phyloP scores from a whole-genome alignment of 768 basidiomycete species.

The Pulveroboletus sp. region DNA sequence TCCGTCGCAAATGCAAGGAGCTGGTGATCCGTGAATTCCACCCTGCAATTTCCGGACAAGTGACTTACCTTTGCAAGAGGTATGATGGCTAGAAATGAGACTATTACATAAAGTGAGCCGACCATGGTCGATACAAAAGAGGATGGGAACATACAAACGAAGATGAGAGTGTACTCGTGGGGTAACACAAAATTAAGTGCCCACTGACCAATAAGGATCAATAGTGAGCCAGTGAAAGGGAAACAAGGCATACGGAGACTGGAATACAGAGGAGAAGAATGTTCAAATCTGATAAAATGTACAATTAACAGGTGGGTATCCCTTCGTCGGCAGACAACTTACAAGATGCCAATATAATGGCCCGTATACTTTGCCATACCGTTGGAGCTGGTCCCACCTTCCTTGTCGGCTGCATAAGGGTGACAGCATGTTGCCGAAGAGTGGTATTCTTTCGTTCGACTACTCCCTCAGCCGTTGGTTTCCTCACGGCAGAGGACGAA shows the following conservation, averaged over 20 bases:
- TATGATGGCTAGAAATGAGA: conserved; percentile 77
- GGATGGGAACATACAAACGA: conserved; percentile 56
- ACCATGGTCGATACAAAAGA: background rate
- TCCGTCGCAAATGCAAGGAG: conserved; percentile 83
- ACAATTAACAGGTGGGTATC: conserved; percentile 4
- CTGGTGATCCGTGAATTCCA: conserved; percentile 32
- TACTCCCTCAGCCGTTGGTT: background rate
- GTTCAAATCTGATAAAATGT: conserved; percentile 52
- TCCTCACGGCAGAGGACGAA: conserved; percentile 15
- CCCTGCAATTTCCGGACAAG: background rate
- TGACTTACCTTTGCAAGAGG: conserved; percentile 69
- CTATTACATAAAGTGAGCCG: conserved; percentile 35
- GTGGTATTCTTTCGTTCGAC: conserved; percentile 4
- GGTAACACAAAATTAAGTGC: conserved; percentile 60
- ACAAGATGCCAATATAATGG: conserved; percentile 61
- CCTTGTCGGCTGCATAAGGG: conserved; percentile 37
- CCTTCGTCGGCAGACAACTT: conserved; percentile 9
- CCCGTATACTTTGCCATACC: conserved; percentile 42
- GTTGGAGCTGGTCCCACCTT: conserved; percentile 42
- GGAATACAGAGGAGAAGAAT: conserved; percentile 70
- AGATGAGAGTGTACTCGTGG: conserved; percentile 55
- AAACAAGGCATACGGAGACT: conserved; percentile 46
- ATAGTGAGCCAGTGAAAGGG: background rate
- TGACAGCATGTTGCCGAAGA: conserved; percentile 21
- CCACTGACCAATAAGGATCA: conserved; percentile 48